These are phyloP conservation scores for Euphorbia lathyris DNA, from an alignment of 345 rosid species.

Conservation along the genomic window DNA sequence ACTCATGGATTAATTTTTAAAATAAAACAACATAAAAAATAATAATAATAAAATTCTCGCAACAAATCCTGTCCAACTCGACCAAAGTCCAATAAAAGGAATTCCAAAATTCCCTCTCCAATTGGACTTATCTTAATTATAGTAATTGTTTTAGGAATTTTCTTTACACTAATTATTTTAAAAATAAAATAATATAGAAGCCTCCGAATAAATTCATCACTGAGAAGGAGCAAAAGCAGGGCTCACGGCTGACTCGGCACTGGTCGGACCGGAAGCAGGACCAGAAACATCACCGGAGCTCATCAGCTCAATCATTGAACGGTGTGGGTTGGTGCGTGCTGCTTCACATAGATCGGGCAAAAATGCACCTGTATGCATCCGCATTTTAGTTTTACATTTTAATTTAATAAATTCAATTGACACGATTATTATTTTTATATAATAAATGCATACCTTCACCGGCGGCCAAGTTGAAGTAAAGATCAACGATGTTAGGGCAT, in stretches of 20 bases:
- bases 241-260: slow-evolving; percentile 5
- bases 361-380: slow-evolving; percentile 61
- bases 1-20: neutral
- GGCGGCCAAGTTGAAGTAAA: slow-evolving; percentile 88
- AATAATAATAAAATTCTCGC: neutral
- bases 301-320: slow-evolving; percentile 64
- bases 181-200: neutral
- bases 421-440: too few relatives aligned
- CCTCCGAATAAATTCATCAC: neutral
- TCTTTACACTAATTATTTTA: neutral
- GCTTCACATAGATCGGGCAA: slow-evolving; percentile 75
- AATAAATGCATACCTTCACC: slow-evolving; percentile 98
- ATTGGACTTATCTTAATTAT: neutral
- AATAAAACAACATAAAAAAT: neutral
- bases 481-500: slow-evolving; percentile 93
- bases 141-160: neutral
- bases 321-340: slow-evolving; percentile 61
- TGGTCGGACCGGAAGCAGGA: slow-evolving; percentile 41
- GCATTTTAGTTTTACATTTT: neutral
- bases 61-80: neutral
- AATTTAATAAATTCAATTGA: too few relatives aligned
- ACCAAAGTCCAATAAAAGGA: neutral
- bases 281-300: slow-evolving; percentile 56
- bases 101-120: slow-evolving; percentile 1
- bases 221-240: slow-evolving; percentile 14